Evolutionary conservation across 768 basidiomycete species (phyloP).

Genomic region (Epithele typhae): DNA sequence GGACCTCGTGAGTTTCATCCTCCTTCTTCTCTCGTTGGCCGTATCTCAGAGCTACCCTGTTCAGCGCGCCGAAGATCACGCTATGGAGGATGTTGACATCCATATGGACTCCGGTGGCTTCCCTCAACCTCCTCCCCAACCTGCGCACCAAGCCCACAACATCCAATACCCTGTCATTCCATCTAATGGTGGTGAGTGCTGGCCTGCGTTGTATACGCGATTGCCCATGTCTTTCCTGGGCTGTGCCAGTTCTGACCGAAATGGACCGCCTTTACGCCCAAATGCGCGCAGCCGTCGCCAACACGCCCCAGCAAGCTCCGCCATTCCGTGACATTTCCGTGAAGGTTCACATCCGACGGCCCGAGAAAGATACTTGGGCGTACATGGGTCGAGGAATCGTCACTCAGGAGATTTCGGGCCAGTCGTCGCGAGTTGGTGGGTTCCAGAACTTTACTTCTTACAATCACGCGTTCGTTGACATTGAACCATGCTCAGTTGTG

Average conservation of each 20-base stretch:
- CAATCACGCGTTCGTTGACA: slow-evolving; percentile 4
- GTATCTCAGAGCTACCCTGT: neutral
- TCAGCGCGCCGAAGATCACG: slow-evolving; percentile 16
- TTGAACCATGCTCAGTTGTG: slow-evolving; percentile 44
- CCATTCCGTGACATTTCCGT: slow-evolving; percentile 64
- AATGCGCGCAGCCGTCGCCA: slow-evolving; percentile 16
- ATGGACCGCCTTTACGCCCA: slow-evolving; percentile 20
- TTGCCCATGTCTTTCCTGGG: slow-evolving; percentile 7
- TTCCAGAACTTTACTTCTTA: slow-evolving; percentile 10
- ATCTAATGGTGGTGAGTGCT: slow-evolving; percentile 8
- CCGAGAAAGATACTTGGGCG: slow-evolving; percentile 76
- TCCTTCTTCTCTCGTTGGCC: no score
- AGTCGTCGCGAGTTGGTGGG: slow-evolving; percentile 78
- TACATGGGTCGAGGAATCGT: slow-evolving; percentile 79
- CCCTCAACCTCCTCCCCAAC: slow-evolving; percentile 4
- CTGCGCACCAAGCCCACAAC: slow-evolving; percentile 2
- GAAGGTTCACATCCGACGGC: slow-evolving; percentile 78
- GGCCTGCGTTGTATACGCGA: slow-evolving; percentile 8
- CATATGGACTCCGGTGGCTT: slow-evolving; percentile 13
- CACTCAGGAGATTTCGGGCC: slow-evolving; percentile 69
- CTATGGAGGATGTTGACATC: slow-evolving; percentile 21
- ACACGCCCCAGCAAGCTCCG: slow-evolving; percentile 11
- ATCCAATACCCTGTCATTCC: neutral
- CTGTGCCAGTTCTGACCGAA: slow-evolving; percentile 19
- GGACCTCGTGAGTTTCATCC: neutral